Evolutionary conservation across 768 basidiomycete genomes (phyloP).

Genomic region (Mycena olivaceomarginata): DNA sequence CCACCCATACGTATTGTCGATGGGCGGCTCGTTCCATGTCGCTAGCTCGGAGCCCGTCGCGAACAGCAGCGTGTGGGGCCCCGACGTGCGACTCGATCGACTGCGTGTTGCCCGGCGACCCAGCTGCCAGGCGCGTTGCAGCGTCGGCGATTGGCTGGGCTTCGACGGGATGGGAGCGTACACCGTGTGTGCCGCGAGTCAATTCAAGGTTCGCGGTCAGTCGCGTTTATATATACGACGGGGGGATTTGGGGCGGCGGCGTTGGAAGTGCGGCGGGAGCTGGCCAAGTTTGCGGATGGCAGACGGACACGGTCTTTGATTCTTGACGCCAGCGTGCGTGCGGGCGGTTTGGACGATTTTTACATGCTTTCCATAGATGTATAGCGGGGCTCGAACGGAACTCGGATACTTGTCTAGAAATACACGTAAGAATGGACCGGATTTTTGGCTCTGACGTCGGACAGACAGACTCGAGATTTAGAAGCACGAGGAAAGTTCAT

Average conservation of each 20-base stretch:
- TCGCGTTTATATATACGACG: slow-evolving; percentile 76
- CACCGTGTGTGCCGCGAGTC: slow-evolving; percentile 96
- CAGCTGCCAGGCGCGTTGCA: slow-evolving; percentile 80
- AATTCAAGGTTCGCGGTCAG: slow-evolving; percentile 94
- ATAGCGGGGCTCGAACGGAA: background rate
- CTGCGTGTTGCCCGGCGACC: slow-evolving; percentile 83
- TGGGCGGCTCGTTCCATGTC: slow-evolving; percentile 80
- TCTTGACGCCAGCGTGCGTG: too few species aligned
- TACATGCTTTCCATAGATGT: slow-evolving; percentile 1
- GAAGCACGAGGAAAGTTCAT: slow-evolving; percentile 49
- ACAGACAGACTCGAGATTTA: background rate
- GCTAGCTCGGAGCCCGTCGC: slow-evolving; percentile 56
- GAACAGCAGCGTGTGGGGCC: slow-evolving; percentile 93
- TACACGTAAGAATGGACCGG: slow-evolving; percentile 33
- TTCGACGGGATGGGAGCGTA: slow-evolving; percentile 99
- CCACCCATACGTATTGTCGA: slow-evolving; percentile 87
- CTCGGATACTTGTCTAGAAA: slow-evolving; percentile 14
- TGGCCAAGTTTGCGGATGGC: slow-evolving; percentile 27
- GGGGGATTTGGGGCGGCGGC: slow-evolving; percentile 20
- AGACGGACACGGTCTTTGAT: slow-evolving; percentile 21
- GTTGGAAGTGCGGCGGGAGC: slow-evolving; percentile 35
- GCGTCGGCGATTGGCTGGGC: slow-evolving; percentile 97
- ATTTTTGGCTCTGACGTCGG: slow-evolving; percentile 7
- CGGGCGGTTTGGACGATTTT: background rate
- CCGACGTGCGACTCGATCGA: slow-evolving; percentile 99